Percentiles rank a stretch among this genome's conserved stretches.
These are phyloP conservation scores for Colletotrichum scovillei DNA, from an alignment of 2,329 filamentous ascomycete genomes.

Conservation along the genomic window DNA sequence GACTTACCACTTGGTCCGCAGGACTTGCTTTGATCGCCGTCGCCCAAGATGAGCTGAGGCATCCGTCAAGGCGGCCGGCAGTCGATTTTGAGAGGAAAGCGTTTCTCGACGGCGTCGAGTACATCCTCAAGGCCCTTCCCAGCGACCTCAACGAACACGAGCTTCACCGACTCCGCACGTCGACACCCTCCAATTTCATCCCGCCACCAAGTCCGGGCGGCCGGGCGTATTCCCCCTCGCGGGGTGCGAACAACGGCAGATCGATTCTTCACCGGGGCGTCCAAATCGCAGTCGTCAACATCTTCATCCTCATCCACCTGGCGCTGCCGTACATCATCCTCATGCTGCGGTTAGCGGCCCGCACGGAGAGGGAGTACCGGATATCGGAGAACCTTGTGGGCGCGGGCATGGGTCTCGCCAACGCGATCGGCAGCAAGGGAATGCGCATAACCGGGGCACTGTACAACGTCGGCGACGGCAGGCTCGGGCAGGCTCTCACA, in stretches of 20 bases:
- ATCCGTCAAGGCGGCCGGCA: slow-evolving; percentile 17
- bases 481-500: slow-evolving; percentile 68
- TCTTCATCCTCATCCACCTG: slow-evolving; percentile 70
- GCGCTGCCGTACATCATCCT: slow-evolving; percentile 70
- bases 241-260: slow-evolving; percentile 22
- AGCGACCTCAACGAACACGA: slow-evolving; percentile 67
- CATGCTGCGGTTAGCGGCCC: slow-evolving; percentile 64
- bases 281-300: slow-evolving; percentile 65
- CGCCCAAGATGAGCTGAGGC: slow-evolving; percentile 30
- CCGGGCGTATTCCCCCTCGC: slow-evolving; percentile 41
- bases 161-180: slow-evolving; percentile 59
- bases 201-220: slow-evolving; percentile 29
- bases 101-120: slow-evolving; percentile 72
- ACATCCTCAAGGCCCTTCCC: slow-evolving; percentile 73
- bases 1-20: neutral
- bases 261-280: slow-evolving; percentile 70
- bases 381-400: slow-evolving; percentile 69
- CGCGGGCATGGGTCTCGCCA: slow-evolving; percentile 62
- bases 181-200: slow-evolving; percentile 55
- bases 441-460: slow-evolving; percentile 65
- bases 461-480: slow-evolving; percentile 72
- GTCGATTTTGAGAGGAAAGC: slow-evolving; percentile 63
- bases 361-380: slow-evolving; percentile 74
- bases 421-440: slow-evolving; percentile 63
- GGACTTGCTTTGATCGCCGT: slow-evolving; percentile 31